Evolutionary conservation across 83 land plant species (phyloP).

Genomic region (Thuja plicata): DNA sequence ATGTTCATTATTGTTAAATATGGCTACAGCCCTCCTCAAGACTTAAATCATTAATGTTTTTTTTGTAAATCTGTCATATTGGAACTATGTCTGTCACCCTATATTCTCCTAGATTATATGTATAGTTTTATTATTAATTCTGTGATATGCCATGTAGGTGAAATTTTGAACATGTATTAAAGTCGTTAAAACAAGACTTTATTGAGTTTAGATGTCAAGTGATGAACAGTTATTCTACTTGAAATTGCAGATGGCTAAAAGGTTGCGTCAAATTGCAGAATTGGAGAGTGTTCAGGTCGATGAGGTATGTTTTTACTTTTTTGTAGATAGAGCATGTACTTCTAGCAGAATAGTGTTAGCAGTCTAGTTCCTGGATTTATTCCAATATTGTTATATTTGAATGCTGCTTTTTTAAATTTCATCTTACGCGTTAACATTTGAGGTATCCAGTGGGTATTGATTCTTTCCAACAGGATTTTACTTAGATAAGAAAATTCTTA

Average conservation of each 20-base stretch:
- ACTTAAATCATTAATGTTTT: not conserved
- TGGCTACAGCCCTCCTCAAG: not conserved
- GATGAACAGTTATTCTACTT: not conserved
- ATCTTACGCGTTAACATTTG: not conserved
- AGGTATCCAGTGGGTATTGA: not conserved
- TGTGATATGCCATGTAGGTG: not conserved
- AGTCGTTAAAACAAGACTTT: not conserved
- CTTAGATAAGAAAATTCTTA: not conserved
- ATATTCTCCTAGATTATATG: not conserved
- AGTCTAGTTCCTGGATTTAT: not conserved
- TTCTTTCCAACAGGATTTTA: not conserved
- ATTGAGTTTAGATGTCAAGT: not conserved
- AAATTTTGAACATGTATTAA: not conserved
- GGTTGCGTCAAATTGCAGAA: slow-evolving; percentile 78
- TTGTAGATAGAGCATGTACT: not conserved
- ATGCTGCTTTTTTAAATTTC: not conserved
- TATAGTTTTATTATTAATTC: not conserved
- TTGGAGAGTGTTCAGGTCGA: slow-evolving; percentile 84
- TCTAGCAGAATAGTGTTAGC: not conserved
- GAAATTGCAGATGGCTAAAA: slow-evolving; percentile 85
- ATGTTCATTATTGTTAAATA: not conserved
- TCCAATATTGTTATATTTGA: not conserved
- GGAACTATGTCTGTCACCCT: not conserved
- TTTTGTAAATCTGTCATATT: not conserved
- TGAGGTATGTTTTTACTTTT: slow-evolving; percentile 72